phyloP scores from a whole-genome alignment of 2,329 filamentous ascomycete species.

The Endocalyx cinctus region DNA sequence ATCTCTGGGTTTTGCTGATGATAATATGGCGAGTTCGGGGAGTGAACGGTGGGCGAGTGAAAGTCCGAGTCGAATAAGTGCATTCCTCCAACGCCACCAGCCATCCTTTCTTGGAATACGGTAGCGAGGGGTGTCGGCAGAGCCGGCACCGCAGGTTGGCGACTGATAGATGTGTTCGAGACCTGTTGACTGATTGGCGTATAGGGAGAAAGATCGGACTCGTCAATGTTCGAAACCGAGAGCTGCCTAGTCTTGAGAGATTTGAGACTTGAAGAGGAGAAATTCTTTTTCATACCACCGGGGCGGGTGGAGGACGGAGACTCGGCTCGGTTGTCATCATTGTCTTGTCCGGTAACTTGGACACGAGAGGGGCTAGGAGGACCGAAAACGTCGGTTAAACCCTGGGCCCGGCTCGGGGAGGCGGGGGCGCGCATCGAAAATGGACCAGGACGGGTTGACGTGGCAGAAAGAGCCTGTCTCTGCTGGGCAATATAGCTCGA shows the following conservation, averaged over 20 bases:
- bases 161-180: constrained; percentile 38
- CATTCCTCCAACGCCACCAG: constrained; percentile 60
- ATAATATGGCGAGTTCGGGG: constrained; percentile 61
- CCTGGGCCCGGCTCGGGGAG: constrained; percentile 24
- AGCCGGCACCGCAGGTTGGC: constrained; percentile 53
- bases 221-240: constrained; percentile 58
- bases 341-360: constrained; percentile 27
- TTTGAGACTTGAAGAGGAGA: constrained; percentile 65
- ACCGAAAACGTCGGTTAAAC: constrained; percentile 18
- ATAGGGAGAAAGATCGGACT: constrained; percentile 64
- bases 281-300: constrained; percentile 59
- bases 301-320: constrained; percentile 49
- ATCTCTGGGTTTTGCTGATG: constrained; percentile 49
- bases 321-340: constrained; percentile 39
- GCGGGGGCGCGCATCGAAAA: constrained; percentile 30
- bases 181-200: constrained; percentile 72
- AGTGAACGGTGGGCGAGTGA: constrained; percentile 55
- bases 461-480: constrained; percentile 36
- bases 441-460: constrained; percentile 26
- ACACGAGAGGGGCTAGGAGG: constrained; percentile 28
- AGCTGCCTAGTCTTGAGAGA: constrained; percentile 72
- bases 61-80: constrained; percentile 83
- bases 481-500: constrained; percentile 37
- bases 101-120: constrained; percentile 54
- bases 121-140: constrained; percentile 64